Evolutionary conservation across 257 asterid genomes (phyloP).

Genomic region (Verbena officinalis): DNA sequence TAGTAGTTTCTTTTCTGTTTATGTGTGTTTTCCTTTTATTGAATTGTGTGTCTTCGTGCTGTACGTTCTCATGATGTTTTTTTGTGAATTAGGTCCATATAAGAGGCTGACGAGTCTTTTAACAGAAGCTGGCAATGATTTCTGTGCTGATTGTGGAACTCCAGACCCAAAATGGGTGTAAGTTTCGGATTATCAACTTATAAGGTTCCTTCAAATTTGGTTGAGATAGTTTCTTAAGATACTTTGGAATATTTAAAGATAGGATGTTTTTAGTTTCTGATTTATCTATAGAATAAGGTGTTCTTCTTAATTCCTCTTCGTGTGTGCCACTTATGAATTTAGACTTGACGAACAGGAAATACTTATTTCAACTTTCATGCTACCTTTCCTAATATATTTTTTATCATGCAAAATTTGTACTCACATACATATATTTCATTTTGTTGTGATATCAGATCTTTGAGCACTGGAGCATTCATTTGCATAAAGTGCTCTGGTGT

Average conservation of each 20-base stretch:
- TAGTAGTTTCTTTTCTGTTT: background rate
- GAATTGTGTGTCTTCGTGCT: no score
- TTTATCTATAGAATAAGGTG: no score
- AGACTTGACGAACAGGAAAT: no score
- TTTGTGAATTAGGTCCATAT: slow-evolving; percentile 51
- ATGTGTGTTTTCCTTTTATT: background rate
- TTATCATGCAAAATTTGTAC: background rate
- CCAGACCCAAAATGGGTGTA: slow-evolving; percentile 99
- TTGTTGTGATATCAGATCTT: slow-evolving; percentile 60
- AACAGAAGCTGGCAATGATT: slow-evolving; percentile 63
- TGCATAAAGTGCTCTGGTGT: slow-evolving; percentile 95
- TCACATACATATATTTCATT: slow-evolving; percentile 29
- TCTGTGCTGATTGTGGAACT: slow-evolving; percentile 93
- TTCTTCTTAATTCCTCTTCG: no score
- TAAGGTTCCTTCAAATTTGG: background rate
- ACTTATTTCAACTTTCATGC: background rate
- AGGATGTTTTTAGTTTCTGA: background rate
- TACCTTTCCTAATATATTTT: background rate
- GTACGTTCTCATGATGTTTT: no score
- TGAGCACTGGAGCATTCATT: slow-evolving; percentile 72
- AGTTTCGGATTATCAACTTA: slow-evolving; percentile 33
- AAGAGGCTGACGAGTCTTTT: slow-evolving; percentile 66
- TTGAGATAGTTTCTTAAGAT: background rate
- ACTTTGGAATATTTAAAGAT: background rate
- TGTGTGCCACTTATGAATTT: no score